A percentile compares a stretch with the other conserved stretches of the same genome.
Evolutionary conservation across 2,329 filamentous ascomycete species (phyloP).

Genomic region (Neonectria sp.): DNA sequence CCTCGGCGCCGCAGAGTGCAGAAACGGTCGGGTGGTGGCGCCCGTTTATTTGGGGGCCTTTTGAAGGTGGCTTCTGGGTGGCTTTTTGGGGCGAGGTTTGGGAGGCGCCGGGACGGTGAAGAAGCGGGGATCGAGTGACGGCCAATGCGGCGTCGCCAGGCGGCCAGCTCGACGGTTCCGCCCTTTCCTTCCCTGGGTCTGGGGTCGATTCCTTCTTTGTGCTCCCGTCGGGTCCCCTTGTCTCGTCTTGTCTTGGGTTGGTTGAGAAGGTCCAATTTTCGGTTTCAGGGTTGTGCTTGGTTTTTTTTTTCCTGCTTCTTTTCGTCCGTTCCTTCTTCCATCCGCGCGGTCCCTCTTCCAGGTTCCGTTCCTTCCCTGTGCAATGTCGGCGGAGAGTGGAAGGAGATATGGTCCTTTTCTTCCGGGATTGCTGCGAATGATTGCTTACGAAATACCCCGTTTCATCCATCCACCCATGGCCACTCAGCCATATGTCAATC

Average conservation of each 20-base stretch:
- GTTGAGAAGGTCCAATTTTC: background rate
- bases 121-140: conserved; percentile 36
- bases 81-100: background rate
- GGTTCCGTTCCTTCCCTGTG: background rate
- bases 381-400: background rate
- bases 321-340: background rate
- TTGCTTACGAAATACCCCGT: conserved; percentile 23
- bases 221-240: background rate
- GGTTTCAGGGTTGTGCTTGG: background rate
- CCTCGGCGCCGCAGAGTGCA: too few species aligned
- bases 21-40: background rate
- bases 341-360: background rate
- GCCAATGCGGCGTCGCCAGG: conserved; percentile 26
- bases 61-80: background rate
- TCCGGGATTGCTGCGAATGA: background rate
- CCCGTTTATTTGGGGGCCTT: background rate
- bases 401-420: background rate
- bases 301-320: background rate
- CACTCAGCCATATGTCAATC: conserved; percentile 23
- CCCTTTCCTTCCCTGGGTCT: conserved; percentile 1
- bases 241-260: conserved; percentile 14
- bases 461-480: conserved; percentile 23
- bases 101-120: conserved; percentile 4
- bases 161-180: conserved; percentile 31
- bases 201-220: conserved; percentile 16